phyloP scores from a whole-genome alignment of 2,329 filamentous ascomycete species.

The Aureobasidium lini region DNA sequence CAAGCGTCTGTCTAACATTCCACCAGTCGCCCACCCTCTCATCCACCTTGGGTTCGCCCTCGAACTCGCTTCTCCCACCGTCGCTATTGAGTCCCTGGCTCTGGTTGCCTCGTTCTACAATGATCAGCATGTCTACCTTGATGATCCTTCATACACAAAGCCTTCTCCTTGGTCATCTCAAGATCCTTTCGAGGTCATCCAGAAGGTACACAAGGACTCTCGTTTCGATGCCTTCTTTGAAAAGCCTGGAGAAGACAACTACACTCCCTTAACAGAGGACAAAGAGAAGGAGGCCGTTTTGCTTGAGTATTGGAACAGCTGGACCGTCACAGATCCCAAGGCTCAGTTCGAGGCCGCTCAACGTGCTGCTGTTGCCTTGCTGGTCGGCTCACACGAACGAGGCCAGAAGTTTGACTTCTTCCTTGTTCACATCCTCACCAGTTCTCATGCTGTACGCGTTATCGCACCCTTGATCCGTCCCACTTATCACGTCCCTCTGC shows the following conservation, averaged over 20 bases:
- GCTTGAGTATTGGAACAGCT: constrained; percentile 86
- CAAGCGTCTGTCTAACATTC: constrained; percentile 23
- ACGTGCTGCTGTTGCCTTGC: constrained; percentile 48
- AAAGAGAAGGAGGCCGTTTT: constrained; percentile 65
- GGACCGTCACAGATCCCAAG: constrained; percentile 63
- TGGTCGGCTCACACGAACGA: constrained; percentile 48
- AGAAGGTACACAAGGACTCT: constrained; percentile 60
- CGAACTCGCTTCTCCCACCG: constrained; percentile 74
- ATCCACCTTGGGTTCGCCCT: constrained; percentile 93
- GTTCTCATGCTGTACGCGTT: constrained; percentile 81
- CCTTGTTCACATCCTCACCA: constrained; percentile 72
- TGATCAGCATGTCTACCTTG: constrained; percentile 54
- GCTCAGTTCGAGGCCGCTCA: constrained; percentile 68
- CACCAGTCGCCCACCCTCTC: constrained; percentile 74
- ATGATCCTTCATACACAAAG: constrained; percentile 63
- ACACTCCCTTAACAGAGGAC: constrained; percentile 59
- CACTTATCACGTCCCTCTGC: constrained; percentile 62
- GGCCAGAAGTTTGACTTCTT: constrained; percentile 70
- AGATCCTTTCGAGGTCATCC: constrained; percentile 63
- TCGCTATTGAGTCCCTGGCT: constrained; percentile 81
- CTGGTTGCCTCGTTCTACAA: constrained; percentile 56
- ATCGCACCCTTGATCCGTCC: constrained; percentile 69
- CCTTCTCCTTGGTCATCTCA: constrained; percentile 51
- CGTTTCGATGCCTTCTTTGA: constrained; percentile 62
- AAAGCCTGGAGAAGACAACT: constrained; percentile 50